A percentile compares a stretch with the other conserved stretches of the same genome.
These are phyloP conservation scores for Suillus plorans DNA, from an alignment of 768 basidiomycete genomes.

Conservation along the genomic window DNA sequence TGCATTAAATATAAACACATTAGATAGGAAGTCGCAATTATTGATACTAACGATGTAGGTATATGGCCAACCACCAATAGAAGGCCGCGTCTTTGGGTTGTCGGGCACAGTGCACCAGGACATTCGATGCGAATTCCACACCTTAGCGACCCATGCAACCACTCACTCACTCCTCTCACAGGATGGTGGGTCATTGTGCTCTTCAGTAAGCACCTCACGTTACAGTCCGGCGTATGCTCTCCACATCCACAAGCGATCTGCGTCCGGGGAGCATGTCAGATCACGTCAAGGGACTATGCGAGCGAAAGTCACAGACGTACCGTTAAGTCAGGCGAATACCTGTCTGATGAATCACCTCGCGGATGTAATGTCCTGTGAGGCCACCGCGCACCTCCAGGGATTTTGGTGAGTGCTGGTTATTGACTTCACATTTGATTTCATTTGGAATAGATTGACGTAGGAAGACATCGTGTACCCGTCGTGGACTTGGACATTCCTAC, in stretches of 20 bases:
- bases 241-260: conserved; percentile 70
- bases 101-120: neutral
- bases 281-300: no score
- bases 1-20: neutral
- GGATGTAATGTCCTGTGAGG: conserved; percentile 93
- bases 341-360: conserved; percentile 89
- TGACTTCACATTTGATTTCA: conserved; percentile 8
- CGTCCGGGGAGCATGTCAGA: conserved; percentile 1
- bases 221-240: conserved; percentile 81
- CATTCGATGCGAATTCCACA: neutral
- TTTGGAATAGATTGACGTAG: neutral
- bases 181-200: neutral
- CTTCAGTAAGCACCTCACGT: conserved; percentile 75
- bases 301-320: conserved; percentile 38
- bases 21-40: neutral
- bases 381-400: conserved; percentile 77
- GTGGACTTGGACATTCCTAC: neutral
- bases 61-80: neutral
- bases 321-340: conserved; percentile 92
- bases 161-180: neutral
- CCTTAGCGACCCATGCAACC: neutral
- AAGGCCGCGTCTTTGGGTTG: neutral
- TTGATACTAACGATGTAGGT: neutral
- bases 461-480: neutral
- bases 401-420: neutral